These are phyloP conservation scores for Monosporozyma aerobia DNA, from an alignment of 805 yeast genomes.

Conservation along the genomic window DNA sequence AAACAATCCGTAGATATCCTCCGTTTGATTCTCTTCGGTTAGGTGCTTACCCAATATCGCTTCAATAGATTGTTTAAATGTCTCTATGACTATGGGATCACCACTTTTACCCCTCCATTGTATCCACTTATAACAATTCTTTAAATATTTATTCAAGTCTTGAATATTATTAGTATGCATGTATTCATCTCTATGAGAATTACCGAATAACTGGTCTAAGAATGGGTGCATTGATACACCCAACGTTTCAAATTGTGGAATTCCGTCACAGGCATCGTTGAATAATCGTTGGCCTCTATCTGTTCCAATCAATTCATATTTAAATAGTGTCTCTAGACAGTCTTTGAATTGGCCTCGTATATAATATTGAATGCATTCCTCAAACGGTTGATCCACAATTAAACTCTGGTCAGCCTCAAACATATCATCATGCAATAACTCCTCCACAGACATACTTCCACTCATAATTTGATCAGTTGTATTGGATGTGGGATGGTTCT, in stretches of 20 bases:
- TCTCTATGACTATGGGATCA: not conserved
- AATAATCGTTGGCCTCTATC: conserved; percentile 8
- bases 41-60: not conserved
- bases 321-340: conserved; percentile 17
- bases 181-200: not conserved
- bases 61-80: not conserved
- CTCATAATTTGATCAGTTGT: not conserved
- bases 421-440: conserved; percentile 16
- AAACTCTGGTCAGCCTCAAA: conserved; percentile 4
- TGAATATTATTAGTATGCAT: not conserved
- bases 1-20: not conserved
- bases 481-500: not conserved
- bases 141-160: not conserved
- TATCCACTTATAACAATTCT: not conserved
- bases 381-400: not conserved
- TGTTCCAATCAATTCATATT: conserved; percentile 10
- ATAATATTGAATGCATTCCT: conserved; percentile 16
- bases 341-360: conserved; percentile 15
- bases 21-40: not conserved
- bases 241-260: conserved; percentile 7
- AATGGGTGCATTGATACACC: conserved; percentile 7
- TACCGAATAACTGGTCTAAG: not conserved
- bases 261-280: conserved; percentile 12
- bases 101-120: not conserved
- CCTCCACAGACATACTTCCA: not conserved